phyloP scores from a whole-genome alignment of 164 flowering plant genomes.

The Chloranthus sessilifolius region DNA sequence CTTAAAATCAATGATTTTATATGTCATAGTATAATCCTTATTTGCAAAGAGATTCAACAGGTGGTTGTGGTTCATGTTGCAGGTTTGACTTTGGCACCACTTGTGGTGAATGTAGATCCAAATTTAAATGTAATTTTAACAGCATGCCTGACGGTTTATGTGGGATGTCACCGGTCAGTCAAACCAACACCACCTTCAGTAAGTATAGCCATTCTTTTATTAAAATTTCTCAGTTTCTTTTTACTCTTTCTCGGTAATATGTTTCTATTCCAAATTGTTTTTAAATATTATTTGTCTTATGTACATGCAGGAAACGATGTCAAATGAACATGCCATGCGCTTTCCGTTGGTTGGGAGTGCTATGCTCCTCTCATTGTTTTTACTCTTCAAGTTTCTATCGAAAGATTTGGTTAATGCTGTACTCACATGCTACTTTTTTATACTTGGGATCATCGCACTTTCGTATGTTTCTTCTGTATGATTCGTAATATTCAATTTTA shows the following conservation, averaged over 20 bases:
- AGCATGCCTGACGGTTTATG: slow-evolving; percentile 85
- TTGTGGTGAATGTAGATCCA: slow-evolving; percentile 79
- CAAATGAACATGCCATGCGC: slow-evolving; percentile 96
- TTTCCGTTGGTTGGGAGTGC: slow-evolving; percentile 98
- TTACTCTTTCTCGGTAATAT: not conserved
- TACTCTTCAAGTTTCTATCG: slow-evolving; percentile 91
- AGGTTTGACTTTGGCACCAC: slow-evolving; percentile 90
- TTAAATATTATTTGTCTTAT: not conserved
- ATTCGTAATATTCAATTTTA: slow-evolving; percentile 1
- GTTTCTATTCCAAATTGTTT: not conserved
- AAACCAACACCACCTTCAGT: slow-evolving; percentile 96
- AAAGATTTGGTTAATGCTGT: slow-evolving; percentile 98
- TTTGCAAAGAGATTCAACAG: not conserved
- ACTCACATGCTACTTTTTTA: slow-evolving; percentile 84
- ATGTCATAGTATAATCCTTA: not conserved
- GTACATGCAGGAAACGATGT: slow-evolving; percentile 87
- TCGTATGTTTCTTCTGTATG: slow-evolving; percentile 60
- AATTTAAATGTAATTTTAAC: slow-evolving; percentile 92
- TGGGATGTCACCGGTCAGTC: slow-evolving; percentile 92
- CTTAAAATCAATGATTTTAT: too few relatives aligned
- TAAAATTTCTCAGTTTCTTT: not conserved
- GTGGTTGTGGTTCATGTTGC: slow-evolving; percentile 13
- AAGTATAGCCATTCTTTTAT: slow-evolving; percentile 22
- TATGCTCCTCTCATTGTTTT: slow-evolving; percentile 79
- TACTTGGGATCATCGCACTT: slow-evolving; percentile 90